phyloP scores from a whole-genome alignment of 129 eudicot species.

The Saposhnikovia divaricata region DNA sequence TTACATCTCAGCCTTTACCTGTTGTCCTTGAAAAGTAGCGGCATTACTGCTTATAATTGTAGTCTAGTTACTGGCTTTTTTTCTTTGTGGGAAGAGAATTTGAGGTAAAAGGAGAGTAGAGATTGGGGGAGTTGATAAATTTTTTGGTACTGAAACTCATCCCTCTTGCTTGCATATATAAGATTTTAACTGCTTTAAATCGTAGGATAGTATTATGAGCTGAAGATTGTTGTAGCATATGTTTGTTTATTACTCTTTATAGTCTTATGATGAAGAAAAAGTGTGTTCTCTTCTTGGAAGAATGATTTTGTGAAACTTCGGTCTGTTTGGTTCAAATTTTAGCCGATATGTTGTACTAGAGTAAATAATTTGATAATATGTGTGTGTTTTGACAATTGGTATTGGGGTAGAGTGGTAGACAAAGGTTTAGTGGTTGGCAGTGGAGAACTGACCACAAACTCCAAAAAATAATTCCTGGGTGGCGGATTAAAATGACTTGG shows the following conservation, averaged over 20 bases:
- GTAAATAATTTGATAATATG: neutral
- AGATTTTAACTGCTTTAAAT: neutral
- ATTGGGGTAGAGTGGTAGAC: neutral
- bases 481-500: neutral
- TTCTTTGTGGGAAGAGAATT: neutral
- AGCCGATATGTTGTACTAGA: neutral
- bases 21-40: neutral
- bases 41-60: neutral
- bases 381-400: neutral
- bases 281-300: neutral
- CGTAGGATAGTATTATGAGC: neutral
- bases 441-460: neutral
- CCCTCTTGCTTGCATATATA: neutral
- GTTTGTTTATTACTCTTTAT: neutral
- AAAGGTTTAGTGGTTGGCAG: neutral
- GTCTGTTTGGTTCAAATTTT: neutral
- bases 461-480: neutral
- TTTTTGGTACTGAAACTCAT: neutral
- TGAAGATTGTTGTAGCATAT: neutral
- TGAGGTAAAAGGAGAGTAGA: neutral
- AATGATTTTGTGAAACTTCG: neutral
- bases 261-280: neutral
- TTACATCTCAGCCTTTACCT: neutral
- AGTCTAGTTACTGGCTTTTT: neutral
- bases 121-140: neutral